Conservation (phyloP, 2,329 filamentous ascomycete species). For the Neonectria coccinea region DNA sequence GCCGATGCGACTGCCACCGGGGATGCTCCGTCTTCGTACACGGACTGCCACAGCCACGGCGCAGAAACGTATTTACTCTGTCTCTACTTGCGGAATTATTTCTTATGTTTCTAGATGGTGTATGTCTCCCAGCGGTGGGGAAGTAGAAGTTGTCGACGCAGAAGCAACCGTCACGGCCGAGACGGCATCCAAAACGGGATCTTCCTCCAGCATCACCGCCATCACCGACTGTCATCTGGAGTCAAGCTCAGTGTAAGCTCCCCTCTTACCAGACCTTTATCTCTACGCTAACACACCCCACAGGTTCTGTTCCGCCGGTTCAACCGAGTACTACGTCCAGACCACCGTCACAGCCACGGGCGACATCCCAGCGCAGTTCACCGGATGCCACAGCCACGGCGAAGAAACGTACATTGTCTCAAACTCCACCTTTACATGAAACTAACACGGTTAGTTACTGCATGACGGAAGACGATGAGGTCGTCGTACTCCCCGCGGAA, state of each 20-base stretch:
- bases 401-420: conserved; percentile 60
- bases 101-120: conserved; percentile 35
- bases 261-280: fast-evolving
- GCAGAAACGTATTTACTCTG: conserved; percentile 28
- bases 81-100: not conserved
- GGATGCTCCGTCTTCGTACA: conserved; percentile 40
- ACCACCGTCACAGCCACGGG: conserved; percentile 65
- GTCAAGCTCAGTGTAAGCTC: conserved; percentile 52
- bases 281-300: not conserved
- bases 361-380: conserved; percentile 69
- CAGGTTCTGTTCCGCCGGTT: conserved; percentile 59
- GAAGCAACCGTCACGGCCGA: conserved; percentile 24
- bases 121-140: conserved; percentile 42
- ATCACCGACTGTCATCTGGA: conserved; percentile 56
- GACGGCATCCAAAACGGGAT: conserved; percentile 19
- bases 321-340: conserved; percentile 56
- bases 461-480: conserved; percentile 39
- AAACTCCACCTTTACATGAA: too few relatives aligned
- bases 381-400: conserved; percentile 72
- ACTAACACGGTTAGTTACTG: conserved; percentile 35
- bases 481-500: conserved; percentile 29
- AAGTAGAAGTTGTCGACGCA: conserved; percentile 39
- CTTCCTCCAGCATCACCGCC: conserved; percentile 47
- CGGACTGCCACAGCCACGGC: conserved; percentile 41
- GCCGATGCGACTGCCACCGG: conserved; percentile 35